Base-by-base conservation (phyloP, 306 rosid species). In the Rubus parviflorus region DNA sequence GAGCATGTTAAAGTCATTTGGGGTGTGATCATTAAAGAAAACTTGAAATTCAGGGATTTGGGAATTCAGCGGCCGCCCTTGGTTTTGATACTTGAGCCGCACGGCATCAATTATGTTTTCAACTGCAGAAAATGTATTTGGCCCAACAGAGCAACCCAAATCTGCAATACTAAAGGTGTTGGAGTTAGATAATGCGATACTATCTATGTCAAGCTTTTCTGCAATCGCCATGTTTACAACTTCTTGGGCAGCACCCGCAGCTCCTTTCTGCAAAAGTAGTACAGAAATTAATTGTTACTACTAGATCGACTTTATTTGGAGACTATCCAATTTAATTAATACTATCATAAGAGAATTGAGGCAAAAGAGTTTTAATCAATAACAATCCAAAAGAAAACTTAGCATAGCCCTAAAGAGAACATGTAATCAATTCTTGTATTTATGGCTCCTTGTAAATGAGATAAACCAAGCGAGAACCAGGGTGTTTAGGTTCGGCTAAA, bases 21-120 rank as follows among this genome's bases (percentile, higher is more conserved):
- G 8, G 23, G 58, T 53, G 17, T 53, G 58, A 53, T 83, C 86
- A 70, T 79, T 83, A 46, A 79, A 83, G 67, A 70, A 70, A 11
- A 83, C 76, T 13, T 72, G 84, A 17, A 84, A 84, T 23, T 73
- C 73, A 1, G 74, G 80, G 19, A 70, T 43, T 1, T 49, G 23
- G 8, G 66, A 53, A 53, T 7, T 2, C 9, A 46, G 49, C 52
- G 0, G 16, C 58, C 20, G 56, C 37, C 14, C 38, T 58, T 11
- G 65, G 17, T 37, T 58, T 58, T 58, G 65, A 13, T 22, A 58
- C 65, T 58, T 58, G 15, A 58, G 13, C 16, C 23, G 6, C 40
- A 58, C 17, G 22, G 65, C 65, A 22, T 58, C 65, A 58, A 53
- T 6, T 53, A 53, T 17, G 9, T 53, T 53, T 6, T 6, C 9